Conservation (phyloP, 139 green algal genomes). For the Spirogloea muscicola region DNA sequence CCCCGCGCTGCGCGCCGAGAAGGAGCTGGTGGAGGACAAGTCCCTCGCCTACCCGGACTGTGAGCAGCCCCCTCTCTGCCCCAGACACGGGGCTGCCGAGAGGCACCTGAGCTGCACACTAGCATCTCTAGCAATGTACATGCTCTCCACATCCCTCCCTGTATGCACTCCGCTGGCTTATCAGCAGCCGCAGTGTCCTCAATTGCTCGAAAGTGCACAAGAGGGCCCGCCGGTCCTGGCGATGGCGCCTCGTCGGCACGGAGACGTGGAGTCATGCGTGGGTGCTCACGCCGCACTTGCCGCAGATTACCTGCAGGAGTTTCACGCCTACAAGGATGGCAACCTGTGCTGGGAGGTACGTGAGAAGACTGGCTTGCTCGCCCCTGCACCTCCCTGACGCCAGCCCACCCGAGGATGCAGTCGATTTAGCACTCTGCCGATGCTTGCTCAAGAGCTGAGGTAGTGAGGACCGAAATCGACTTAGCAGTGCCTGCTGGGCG, state of each 20-base stretch:
- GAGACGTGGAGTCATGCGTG: too few species aligned
- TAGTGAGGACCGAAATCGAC: too few species aligned
- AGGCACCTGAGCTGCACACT: background rate
- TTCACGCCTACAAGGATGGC: constrained; percentile 52
- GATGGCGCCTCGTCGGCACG: too few species aligned
- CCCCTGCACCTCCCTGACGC: background rate
- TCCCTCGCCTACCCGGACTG: constrained; percentile 29
- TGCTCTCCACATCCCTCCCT: background rate
- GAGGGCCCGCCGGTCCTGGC: too few species aligned
- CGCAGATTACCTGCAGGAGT: constrained; percentile 50
- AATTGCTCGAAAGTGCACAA: too few species aligned
- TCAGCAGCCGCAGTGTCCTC: too few species aligned
- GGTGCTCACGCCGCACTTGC: too few species aligned
- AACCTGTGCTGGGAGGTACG: constrained; percentile 53
- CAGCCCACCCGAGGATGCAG: too few species aligned
- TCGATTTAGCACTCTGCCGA: too few species aligned
- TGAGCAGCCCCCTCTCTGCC: constrained; percentile 11
- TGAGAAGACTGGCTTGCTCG: background rate
- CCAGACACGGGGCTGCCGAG: background rate
- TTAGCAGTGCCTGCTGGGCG: too few species aligned
- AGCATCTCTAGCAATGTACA: background rate
- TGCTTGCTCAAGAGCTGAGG: too few species aligned
- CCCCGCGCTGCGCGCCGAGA: constrained; percentile 8
- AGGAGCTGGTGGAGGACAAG: constrained; percentile 38
- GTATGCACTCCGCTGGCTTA: background rate